Evolutionary conservation across 1,284 basidiomycete genomes (phyloP), one percentile per base, ranked within the genome.

Genomic region (Athelia sp.): DNA sequence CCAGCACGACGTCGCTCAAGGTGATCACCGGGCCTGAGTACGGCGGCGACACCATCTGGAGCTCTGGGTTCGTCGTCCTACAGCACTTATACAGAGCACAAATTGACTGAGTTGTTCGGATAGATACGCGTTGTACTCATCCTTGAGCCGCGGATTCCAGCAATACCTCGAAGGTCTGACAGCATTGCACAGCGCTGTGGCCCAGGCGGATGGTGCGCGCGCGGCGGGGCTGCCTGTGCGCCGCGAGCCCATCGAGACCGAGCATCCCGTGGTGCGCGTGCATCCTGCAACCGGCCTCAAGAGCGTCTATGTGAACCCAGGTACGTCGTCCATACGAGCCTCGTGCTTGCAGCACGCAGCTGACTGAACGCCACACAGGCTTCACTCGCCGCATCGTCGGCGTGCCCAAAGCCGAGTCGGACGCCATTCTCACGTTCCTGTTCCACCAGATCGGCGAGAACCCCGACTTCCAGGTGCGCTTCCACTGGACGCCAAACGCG

Each of bases 231-330:
- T 79, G 44, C 77, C 76, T 36, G 81, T 87, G 21, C 80, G 85
- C 32, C 72, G 86, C 43, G 69, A 84, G 53, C 74, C 78, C 46
- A 71, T 93, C 55, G 90, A 92, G 68, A 82, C 81, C 2, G 60
- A 79, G 29, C 84, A 82, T 61, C 84, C 79, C 36, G 64, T 90
- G 46, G 81, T 87, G 47, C 78, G 87, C 24, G 82, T 89, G 15
- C 84, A 90, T 62, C 88, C 87, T n/a, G 79, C 75, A 1, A 91
- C 88, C 0, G 87, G 87, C 9, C 90, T 84, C 84, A 90, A 91
- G 75, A 81, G 78, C 49, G 63, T 90, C 55, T 90, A 79, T 56
- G 82, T 87, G 58, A 88, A 89, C 62, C 82, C 79, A 46, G 78
- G 79, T 75, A 54, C 46, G 70, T 55, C 14, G 14, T 13, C 6